Percentiles rank a stretch among this genome's conserved stretches.
Evolutionary conservation across 2,329 filamentous ascomycete species (phyloP).

Genomic region (Epichloe typhina): DNA sequence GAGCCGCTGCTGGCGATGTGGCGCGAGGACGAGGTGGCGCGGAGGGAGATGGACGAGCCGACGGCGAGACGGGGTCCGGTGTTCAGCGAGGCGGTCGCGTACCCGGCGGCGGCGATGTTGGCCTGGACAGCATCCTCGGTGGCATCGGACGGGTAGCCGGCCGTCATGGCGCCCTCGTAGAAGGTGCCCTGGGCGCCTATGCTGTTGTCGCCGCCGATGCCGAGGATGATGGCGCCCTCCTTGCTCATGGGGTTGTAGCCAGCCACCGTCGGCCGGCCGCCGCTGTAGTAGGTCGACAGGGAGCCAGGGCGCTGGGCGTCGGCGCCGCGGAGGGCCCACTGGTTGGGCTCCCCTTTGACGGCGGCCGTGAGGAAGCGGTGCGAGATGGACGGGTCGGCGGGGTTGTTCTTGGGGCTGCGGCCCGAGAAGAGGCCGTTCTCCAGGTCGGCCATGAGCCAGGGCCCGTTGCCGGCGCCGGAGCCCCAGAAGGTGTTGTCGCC

Average conservation of each 20-base stretch:
- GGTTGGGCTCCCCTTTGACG: conserved; percentile 39
- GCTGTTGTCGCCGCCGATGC: conserved; percentile 58
- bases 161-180: conserved; percentile 53
- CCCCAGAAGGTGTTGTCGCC: conserved; percentile 42
- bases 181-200: conserved; percentile 46
- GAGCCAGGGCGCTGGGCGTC: conserved; percentile 37
- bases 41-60: conserved; percentile 39
- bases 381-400: conserved; percentile 36
- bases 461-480: conserved; percentile 41
- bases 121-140: conserved; percentile 46
- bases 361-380: conserved; percentile 43
- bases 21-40: conserved; percentile 37
- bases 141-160: conserved; percentile 45
- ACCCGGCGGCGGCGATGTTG: conserved; percentile 32
- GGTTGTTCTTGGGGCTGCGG: conserved; percentile 28
- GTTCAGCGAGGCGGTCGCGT: conserved; percentile 23
- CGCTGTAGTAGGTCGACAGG: conserved; percentile 46
- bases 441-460: conserved; percentile 58
- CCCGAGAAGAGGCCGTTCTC: conserved; percentile 56
- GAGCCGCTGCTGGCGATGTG: conserved; percentile 41
- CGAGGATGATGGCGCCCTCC: conserved; percentile 53
- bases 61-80: conserved; percentile 33
- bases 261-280: conserved; percentile 32
- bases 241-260: conserved; percentile 47
- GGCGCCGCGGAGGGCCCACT: conserved; percentile 47